Conservation (phyloP, 2,329 filamentous ascomycete genomes). For the Scortechinia acanthostroma region DNA sequence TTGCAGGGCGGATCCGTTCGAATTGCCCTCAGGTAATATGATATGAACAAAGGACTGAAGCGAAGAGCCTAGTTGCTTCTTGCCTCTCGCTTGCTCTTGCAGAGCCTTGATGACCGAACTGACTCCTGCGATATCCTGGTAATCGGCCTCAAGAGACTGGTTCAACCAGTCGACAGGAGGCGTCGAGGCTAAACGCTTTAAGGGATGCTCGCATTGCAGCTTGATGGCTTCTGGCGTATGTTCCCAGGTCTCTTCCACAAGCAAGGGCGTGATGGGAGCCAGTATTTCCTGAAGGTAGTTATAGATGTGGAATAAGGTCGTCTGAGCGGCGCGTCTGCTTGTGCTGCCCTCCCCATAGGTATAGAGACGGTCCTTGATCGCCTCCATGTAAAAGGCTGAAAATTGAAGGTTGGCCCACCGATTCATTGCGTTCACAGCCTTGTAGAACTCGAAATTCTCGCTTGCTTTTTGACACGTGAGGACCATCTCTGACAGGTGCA, state of each 20-base stretch:
- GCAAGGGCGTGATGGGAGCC: slow-evolving; percentile 70
- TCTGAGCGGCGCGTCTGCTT: slow-evolving; percentile 1
- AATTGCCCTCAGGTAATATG: slow-evolving; percentile 25
- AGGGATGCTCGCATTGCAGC: slow-evolving; percentile 34
- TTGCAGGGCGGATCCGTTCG: background rate
- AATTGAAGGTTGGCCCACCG: slow-evolving; percentile 76
- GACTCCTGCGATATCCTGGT: slow-evolving; percentile 39
- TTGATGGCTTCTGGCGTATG: slow-evolving; percentile 55
- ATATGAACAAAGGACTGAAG: slow-evolving; percentile 70
- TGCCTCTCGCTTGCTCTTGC: slow-evolving; percentile 65
- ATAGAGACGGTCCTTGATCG: slow-evolving; percentile 85
- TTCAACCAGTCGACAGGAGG: background rate
- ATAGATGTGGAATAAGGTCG: slow-evolving; percentile 53
- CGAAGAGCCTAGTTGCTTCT: slow-evolving; percentile 72
- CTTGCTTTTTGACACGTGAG: slow-evolving; percentile 58
- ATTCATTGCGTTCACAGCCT: slow-evolving; percentile 67
- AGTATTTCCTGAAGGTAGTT: slow-evolving; percentile 71
- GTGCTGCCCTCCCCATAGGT: slow-evolving; percentile 66
- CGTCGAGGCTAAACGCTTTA: slow-evolving; percentile 21
- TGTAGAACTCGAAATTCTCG: slow-evolving; percentile 74
- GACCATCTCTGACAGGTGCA: slow-evolving; percentile 65
- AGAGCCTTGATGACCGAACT: slow-evolving; percentile 66
- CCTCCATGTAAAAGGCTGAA: slow-evolving; percentile 89
- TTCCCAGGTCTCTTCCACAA: slow-evolving; percentile 85
- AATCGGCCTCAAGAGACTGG: slow-evolving; percentile 8